phyloP scores from a whole-genome alignment of 164 flowering plant species.

The Brasenia schreberi region DNA sequence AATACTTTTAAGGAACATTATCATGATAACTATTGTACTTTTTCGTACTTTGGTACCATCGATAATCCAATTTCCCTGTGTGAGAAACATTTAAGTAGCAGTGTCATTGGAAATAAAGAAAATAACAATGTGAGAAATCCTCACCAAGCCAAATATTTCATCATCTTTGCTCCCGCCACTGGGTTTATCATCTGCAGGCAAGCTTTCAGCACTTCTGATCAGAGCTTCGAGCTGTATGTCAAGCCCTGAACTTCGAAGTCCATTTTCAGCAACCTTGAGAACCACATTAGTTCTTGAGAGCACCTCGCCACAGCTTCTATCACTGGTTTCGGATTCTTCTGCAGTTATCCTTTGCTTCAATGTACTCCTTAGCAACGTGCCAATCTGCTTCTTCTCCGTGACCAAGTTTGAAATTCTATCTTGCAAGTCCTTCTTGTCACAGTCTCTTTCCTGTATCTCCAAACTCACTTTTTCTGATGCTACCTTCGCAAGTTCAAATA shows the following conservation, averaged over 20 bases:
- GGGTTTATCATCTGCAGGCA: conserved; percentile 15
- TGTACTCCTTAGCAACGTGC: conserved; percentile 75
- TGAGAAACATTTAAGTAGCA: too few relatives aligned
- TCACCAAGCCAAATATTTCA: conserved; percentile 71
- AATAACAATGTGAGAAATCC: background rate
- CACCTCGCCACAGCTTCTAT: conserved; percentile 13
- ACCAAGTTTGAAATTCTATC: conserved; percentile 50
- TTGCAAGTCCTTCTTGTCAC: conserved; percentile 43
- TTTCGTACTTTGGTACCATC: too few relatives aligned
- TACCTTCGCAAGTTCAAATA: conserved; percentile 37
- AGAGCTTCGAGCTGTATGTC: conserved; percentile 40
- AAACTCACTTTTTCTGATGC: conserved; percentile 40
- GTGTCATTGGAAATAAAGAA: too few relatives aligned
- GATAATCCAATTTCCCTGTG: too few relatives aligned
- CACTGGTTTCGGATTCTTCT: background rate
- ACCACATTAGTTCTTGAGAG: conserved; percentile 44
- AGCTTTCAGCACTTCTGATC: conserved; percentile 21
- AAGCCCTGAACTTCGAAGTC: conserved; percentile 64
- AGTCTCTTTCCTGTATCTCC: conserved; percentile 35
- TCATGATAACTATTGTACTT: too few relatives aligned
- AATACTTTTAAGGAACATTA: too few relatives aligned
- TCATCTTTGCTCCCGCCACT: conserved; percentile 28
- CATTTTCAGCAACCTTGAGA: conserved; percentile 80
- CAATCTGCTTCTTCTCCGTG: conserved; percentile 83
- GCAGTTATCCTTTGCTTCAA: conserved; percentile 46